phyloP scores from a whole-genome alignment of 495 filamentous ascomycete species.

The Entonaema liquescens region DNA sequence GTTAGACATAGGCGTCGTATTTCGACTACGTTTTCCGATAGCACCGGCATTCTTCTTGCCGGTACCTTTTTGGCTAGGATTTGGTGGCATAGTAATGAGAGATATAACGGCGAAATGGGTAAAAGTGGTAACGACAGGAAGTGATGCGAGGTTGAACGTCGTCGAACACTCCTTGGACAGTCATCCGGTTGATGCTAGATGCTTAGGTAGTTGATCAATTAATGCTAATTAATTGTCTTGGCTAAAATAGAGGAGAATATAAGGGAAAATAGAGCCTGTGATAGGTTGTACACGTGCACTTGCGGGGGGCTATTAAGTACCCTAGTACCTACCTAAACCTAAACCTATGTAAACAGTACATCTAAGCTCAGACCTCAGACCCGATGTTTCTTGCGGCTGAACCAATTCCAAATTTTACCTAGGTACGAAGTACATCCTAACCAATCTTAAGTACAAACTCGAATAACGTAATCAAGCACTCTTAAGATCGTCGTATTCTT shows the following conservation, averaged over 20 bases:
- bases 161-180: not conserved
- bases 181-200: conserved; percentile 2
- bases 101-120: conserved; percentile 61
- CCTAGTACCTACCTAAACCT: no score
- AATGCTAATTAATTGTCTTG: not conserved
- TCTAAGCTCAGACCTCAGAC: no score
- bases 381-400: not conserved
- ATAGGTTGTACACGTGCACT: conserved; percentile 1
- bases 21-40: conserved; percentile 81
- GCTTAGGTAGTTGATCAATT: not conserved
- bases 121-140: conserved; percentile 58
- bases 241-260: not conserved
- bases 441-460: not conserved
- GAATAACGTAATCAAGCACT: not conserved
- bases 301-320: no score
- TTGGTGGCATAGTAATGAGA: conserved; percentile 61
- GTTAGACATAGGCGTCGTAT: conserved; percentile 81
- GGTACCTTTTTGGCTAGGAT: conserved; percentile 73
- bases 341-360: no score
- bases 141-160: conserved; percentile 1
- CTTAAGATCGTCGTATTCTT: no score
- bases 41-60: conserved; percentile 74
- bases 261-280: not conserved
- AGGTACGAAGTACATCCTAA: no score
- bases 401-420: not conserved